Percentiles rank a stretch among this genome's conserved stretches.
phyloP scores from a whole-genome alignment of 2,329 filamentous ascomycete genomes.

The Paraphaeosphaeria minitans region DNA sequence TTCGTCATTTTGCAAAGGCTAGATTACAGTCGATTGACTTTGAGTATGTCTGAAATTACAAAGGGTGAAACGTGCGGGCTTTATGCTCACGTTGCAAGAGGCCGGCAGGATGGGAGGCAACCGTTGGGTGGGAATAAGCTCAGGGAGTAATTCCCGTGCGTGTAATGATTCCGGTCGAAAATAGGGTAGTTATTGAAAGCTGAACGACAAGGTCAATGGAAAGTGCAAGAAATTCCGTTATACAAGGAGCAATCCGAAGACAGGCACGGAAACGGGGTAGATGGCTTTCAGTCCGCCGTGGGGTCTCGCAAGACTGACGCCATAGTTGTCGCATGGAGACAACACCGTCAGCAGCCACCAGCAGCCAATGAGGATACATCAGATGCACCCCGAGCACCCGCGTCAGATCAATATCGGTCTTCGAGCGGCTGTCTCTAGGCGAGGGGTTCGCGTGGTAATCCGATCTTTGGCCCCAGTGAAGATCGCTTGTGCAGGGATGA shows the following conservation, averaged over 20 bases:
- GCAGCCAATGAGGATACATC: not conserved
- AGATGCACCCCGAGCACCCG: not conserved
- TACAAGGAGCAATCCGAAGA: not conserved
- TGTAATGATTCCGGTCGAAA: not conserved
- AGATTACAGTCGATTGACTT: not conserved
- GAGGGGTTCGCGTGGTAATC: not conserved
- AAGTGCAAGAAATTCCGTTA: not conserved
- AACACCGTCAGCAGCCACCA: not conserved
- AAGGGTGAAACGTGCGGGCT: not conserved
- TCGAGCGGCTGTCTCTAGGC: not conserved
- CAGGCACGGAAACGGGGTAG: not conserved
- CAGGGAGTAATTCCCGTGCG: not conserved
- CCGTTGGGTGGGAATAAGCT: not conserved
- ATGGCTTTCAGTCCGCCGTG: not conserved
- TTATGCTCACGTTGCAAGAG: not conserved
- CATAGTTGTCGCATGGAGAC: not conserved
- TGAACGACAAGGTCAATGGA: not conserved
- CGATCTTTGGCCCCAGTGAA: not conserved
- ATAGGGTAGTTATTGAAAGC: not conserved
- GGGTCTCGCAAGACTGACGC: not conserved
- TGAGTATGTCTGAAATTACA: not conserved
- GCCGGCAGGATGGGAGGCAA: not conserved
- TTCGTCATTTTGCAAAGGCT: slow-evolving; percentile 16
- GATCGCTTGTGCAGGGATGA: not conserved
- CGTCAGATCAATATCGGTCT: not conserved